Evolutionary conservation across 2,329 filamentous ascomycete species (phyloP).

Genomic region (Beauveria sp.): DNA sequence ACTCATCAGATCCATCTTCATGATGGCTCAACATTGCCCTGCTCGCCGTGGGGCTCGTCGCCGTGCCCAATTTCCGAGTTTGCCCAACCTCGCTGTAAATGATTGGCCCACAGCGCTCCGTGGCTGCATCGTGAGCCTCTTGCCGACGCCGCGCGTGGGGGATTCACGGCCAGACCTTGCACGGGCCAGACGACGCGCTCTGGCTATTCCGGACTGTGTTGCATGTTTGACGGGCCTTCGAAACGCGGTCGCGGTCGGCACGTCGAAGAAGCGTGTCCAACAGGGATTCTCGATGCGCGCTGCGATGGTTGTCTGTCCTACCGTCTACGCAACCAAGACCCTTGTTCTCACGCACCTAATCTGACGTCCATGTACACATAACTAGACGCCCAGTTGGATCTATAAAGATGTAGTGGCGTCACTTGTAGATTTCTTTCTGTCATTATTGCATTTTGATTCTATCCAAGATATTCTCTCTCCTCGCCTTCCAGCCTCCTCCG

Average conservation of each 20-base stretch:
- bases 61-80: conserved; percentile 1
- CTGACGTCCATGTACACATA: background rate
- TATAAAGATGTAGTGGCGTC: background rate
- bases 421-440: background rate
- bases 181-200: background rate
- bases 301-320: background rate
- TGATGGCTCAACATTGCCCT: background rate
- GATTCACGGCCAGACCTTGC: background rate
- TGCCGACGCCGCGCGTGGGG: background rate
- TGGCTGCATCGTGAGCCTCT: background rate
- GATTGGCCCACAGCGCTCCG: conserved; percentile 14
- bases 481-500: background rate
- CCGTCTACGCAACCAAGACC: background rate
- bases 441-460: background rate
- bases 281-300: conserved; percentile 5
- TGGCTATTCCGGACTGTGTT: background rate
- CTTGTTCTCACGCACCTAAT: background rate
- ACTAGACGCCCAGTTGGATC: background rate
- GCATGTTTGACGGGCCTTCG: background rate
- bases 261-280: background rate
- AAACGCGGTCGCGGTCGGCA: conserved; percentile 8
- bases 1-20: background rate
- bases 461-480: background rate
- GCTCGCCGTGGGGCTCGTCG: background rate
- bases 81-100: conserved; percentile 1